Evolutionary conservation across 2,329 filamentous ascomycete species (phyloP).

Genomic region (Chrysoporthe puriensis): DNA sequence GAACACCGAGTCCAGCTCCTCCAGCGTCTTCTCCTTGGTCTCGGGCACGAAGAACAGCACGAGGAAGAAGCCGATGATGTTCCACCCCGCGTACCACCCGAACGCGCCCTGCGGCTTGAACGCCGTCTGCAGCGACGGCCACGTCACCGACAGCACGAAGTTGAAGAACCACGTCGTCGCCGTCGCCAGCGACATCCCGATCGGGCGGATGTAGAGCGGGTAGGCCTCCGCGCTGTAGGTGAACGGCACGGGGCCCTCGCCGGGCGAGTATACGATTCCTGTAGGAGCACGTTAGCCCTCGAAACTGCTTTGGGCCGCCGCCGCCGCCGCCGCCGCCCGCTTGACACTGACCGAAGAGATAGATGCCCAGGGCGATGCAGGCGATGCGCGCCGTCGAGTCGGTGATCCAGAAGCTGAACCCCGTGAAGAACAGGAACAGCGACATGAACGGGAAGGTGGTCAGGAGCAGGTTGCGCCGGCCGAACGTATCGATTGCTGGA

Average conservation of each 20-base stretch:
- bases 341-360: constrained; percentile 44
- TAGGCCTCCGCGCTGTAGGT: constrained; percentile 71
- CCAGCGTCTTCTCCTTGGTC: constrained; percentile 45
- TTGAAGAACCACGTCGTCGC: constrained; percentile 56
- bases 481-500: constrained; percentile 65
- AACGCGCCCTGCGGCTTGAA: constrained; percentile 54
- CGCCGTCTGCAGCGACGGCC: constrained; percentile 48
- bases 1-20: constrained; percentile 44
- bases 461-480: constrained; percentile 65
- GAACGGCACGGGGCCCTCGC: constrained; percentile 66
- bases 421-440: constrained; percentile 51
- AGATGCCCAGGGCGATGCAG: constrained; percentile 53
- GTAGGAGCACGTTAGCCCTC: not conserved
- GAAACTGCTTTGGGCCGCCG: not conserved
- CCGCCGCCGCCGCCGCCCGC: not conserved
- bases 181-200: constrained; percentile 64
- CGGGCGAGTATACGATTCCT: constrained; percentile 56
- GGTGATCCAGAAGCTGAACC: constrained; percentile 52
- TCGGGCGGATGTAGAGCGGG: constrained; percentile 63
- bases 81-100: constrained; percentile 54
- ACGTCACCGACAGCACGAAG: constrained; percentile 48
- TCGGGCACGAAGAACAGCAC: constrained; percentile 45
- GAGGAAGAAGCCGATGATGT: constrained; percentile 49
- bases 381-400: constrained; percentile 43
- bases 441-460: constrained; percentile 69